Evolutionary conservation across 129 eudicot genomes (phyloP).

Genomic region (Solidago caesia): DNA sequence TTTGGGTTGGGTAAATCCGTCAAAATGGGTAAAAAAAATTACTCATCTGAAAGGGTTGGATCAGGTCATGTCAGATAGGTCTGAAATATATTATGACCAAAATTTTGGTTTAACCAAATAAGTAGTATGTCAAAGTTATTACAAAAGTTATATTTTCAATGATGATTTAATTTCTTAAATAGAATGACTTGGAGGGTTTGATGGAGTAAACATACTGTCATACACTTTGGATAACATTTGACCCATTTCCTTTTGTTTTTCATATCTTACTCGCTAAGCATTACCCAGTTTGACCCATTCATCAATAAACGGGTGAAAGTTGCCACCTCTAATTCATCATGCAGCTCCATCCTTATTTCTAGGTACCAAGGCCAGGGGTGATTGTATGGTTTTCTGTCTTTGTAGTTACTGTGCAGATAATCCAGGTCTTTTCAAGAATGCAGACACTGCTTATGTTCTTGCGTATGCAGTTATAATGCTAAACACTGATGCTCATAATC

Average conservation of each 20-base stretch:
- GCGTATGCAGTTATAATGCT: conserved; percentile 99
- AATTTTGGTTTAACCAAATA: not conserved
- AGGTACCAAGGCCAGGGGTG: not conserved
- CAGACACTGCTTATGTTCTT: conserved; percentile 94
- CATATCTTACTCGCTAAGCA: not conserved
- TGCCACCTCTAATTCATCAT: conserved; percentile 6
- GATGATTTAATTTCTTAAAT: not conserved
- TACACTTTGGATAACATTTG: not conserved
- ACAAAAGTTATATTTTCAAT: not conserved
- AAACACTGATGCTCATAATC: conserved; percentile 98
- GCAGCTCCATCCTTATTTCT: not conserved
- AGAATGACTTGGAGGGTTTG: not conserved
- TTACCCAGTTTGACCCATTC: not conserved
- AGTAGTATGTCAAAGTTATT: not conserved
- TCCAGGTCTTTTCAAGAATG: conserved; percentile 94
- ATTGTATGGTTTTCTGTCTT: conserved; percentile 18
- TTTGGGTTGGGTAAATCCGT: not conserved
- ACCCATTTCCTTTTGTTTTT: not conserved
- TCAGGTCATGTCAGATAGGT: not conserved
- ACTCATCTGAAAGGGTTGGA: not conserved
- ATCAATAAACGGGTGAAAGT: not conserved
- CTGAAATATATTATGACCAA: not conserved
- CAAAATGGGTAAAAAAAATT: not conserved
- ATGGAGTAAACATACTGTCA: not conserved
- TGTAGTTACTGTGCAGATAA: conserved; percentile 95